Evolutionary conservation across 768 basidiomycete genomes (phyloP).

Genomic region (Boletus vermiculosoides): DNA sequence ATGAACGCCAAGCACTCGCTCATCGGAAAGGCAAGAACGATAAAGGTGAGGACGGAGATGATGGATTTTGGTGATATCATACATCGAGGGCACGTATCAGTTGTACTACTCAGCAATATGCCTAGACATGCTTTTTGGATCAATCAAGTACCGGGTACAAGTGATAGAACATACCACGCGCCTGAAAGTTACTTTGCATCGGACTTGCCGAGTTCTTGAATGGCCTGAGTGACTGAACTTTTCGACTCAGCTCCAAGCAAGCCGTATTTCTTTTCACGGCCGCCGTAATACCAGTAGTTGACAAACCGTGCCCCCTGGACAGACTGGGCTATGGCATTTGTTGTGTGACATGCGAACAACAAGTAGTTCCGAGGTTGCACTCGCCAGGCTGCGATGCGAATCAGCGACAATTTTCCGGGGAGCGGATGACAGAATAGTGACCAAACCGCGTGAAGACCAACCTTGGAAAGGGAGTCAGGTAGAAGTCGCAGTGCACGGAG

Average conservation of each 20-base stretch:
- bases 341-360: slow-evolving; percentile 90
- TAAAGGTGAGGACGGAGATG: slow-evolving; percentile 62
- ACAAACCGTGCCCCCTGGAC: slow-evolving; percentile 82
- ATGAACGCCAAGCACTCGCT: slow-evolving; percentile 81
- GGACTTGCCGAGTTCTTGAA: slow-evolving; percentile 40
- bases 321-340: slow-evolving; percentile 84
- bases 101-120: slow-evolving; percentile 19
- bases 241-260: slow-evolving; percentile 33
- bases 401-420: slow-evolving; percentile 1
- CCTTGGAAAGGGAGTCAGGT: slow-evolving; percentile 29
- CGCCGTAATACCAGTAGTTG: slow-evolving; percentile 90
- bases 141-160: neutral
- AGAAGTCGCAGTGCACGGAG: slow-evolving; percentile 6
- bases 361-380: slow-evolving; percentile 97
- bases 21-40: slow-evolving; percentile 69
- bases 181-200: slow-evolving; percentile 18
- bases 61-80: slow-evolving; percentile 69
- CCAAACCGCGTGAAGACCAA: slow-evolving; percentile 96
- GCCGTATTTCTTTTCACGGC: slow-evolving; percentile 69
- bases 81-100: slow-evolving; percentile 6
- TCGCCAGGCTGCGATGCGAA: slow-evolving; percentile 67
- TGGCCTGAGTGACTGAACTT: slow-evolving; percentile 49
- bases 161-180: slow-evolving; percentile 2
- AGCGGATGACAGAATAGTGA: slow-evolving; percentile 26
- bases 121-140: slow-evolving; percentile 5